These are phyloP conservation scores for Grigorovia yakushimaensis DNA, from an alignment of 805 yeast genomes.

Conservation along the genomic window DNA sequence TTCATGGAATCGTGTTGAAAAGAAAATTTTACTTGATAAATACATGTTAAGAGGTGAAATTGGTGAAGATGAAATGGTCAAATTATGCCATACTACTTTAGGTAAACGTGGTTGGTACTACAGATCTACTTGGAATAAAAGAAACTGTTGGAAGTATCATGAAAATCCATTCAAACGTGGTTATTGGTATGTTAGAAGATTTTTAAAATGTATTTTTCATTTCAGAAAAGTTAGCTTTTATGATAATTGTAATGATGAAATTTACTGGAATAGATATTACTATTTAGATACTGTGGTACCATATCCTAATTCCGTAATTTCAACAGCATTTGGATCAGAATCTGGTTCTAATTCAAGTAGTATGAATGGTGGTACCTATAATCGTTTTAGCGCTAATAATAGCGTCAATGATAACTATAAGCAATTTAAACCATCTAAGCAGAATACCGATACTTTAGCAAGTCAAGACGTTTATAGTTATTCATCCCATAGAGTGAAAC, in stretches of 20 bases:
- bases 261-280: conserved; percentile 17
- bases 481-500: background rate
- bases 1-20: conserved; percentile 26
- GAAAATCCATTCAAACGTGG: conserved; percentile 16
- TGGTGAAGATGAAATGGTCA: conserved; percentile 17
- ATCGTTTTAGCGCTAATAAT: background rate
- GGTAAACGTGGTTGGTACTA: conserved; percentile 29
- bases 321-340: background rate
- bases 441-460: background rate
- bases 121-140: conserved; percentile 18
- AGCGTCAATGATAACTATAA: background rate
- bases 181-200: conserved; percentile 20
- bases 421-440: background rate
- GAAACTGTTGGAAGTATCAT: conserved; percentile 24
- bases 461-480: background rate
- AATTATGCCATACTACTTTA: conserved; percentile 14
- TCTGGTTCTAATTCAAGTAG: background rate
- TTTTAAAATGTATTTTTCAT: conserved; percentile 9
- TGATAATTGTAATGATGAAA: conserved; percentile 22
- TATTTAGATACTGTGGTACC: conserved; percentile 2
- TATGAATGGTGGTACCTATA: background rate
- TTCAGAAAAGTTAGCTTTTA: conserved; percentile 10
- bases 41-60: conserved; percentile 20
- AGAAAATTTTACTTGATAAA: conserved; percentile 13
- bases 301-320: background rate